phyloP scores from a whole-genome alignment of 495 filamentous ascomycete species.

The Daldinia concentrica region DNA sequence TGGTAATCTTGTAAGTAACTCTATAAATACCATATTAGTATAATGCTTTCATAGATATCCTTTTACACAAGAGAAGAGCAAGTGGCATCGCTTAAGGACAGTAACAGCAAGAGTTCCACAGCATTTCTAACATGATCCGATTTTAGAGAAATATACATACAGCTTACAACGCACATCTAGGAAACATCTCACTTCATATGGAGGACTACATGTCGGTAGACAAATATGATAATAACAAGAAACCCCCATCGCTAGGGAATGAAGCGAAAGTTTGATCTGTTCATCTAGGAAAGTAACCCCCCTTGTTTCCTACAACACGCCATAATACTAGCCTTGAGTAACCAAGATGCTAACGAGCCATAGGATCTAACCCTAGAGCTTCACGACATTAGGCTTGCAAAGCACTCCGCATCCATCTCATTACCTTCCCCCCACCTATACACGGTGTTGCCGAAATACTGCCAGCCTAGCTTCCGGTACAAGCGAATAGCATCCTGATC shows the following conservation, averaged over 20 bases:
- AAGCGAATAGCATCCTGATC: slow-evolving; percentile 34
- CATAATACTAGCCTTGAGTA: background rate
- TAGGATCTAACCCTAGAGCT: no score
- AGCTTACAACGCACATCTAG: background rate
- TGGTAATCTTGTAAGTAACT: no score
- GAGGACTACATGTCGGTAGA: no score
- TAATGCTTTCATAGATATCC: no score
- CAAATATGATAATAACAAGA: no score
- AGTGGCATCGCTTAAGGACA: background rate
- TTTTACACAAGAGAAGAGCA: background rate
- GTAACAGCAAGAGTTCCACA: background rate
- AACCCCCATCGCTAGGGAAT: no score
- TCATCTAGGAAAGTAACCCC: background rate
- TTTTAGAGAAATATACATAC: background rate
- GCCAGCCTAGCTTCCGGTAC: slow-evolving; percentile 31
- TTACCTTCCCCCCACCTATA: slow-evolving; percentile 25
- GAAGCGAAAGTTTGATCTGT: no score
- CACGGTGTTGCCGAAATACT: slow-evolving; percentile 20
- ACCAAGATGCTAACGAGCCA: background rate
- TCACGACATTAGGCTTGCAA: slow-evolving; percentile 14
- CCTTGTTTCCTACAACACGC: background rate
- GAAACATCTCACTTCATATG: no score
- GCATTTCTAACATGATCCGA: background rate
- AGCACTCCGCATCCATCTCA: slow-evolving; percentile 30
- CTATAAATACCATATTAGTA: no score